A percentile compares a stretch with the other conserved stretches of the same genome.
These are phyloP conservation scores for Candida ovalis DNA, from an alignment of 805 yeast genomes.

Conservation along the genomic window DNA sequence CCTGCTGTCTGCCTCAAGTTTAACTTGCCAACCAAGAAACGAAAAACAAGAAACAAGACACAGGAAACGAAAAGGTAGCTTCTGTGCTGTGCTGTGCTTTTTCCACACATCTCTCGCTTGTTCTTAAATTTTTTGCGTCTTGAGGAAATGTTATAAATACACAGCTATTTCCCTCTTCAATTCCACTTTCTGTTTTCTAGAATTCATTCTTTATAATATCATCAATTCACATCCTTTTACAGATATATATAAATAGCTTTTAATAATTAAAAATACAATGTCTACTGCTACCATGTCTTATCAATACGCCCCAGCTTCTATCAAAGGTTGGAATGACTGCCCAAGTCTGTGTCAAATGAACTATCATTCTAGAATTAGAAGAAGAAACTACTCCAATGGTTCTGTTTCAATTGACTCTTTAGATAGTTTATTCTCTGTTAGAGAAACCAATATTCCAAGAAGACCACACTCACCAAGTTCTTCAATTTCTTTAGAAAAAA, in stretches of 20 bases:
- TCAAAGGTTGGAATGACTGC: constrained; percentile 50
- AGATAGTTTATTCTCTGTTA: constrained; percentile 2
- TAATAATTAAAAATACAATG: not conserved
- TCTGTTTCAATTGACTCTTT: constrained; percentile 1
- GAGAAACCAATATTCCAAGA: constrained; percentile 3
- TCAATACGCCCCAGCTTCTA: constrained; percentile 24
- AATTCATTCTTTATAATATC: not conserved
- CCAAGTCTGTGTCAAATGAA: constrained; percentile 33
- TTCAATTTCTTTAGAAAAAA: constrained; percentile 3
- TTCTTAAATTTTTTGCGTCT: too few relatives aligned
- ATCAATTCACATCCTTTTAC: not conserved
- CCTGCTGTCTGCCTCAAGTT: too few relatives aligned
- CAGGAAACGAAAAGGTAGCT: too few relatives aligned
- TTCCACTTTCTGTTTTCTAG: too few relatives aligned
- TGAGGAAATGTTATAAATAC: too few relatives aligned
- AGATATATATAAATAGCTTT: constrained; percentile 1
- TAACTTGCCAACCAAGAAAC: too few relatives aligned
- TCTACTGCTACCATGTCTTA: constrained; percentile 14
- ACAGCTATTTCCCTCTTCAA: too few relatives aligned
- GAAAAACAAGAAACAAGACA: too few relatives aligned
- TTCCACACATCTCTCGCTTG: too few relatives aligned
- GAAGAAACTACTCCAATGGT: constrained; percentile 6
- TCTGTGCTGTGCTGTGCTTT: too few relatives aligned
- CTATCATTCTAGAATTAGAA: constrained; percentile 6
- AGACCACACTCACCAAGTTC: constrained; percentile 6